These are phyloP conservation scores for Solanum corneliomulleri DNA, from an alignment of 257 asterid genomes.

Conservation along the genomic window DNA sequence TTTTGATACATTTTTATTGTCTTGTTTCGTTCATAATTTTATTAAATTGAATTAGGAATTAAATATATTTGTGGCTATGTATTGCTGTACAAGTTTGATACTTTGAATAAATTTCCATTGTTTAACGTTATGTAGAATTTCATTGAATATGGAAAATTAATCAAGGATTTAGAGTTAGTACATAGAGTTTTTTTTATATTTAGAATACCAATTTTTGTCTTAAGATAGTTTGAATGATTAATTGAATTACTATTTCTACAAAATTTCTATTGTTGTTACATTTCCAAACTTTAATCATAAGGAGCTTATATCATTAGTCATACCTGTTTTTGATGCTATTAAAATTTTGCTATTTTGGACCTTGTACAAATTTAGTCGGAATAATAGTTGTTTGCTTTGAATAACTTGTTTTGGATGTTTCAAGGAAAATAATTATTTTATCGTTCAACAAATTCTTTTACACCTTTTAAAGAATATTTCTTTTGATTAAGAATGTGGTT, in stretches of 20 bases:
- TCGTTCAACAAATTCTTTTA: no score
- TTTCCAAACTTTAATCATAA: background rate
- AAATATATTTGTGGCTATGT: no score
- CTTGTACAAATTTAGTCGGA: background rate
- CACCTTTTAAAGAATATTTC: no score
- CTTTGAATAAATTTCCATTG: no score
- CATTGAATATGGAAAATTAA: background rate
- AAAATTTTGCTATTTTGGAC: background rate
- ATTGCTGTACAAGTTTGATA: no score
- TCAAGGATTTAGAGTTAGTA: background rate
- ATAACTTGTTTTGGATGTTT: background rate
- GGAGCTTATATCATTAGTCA: background rate
- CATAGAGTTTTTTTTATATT: no score
- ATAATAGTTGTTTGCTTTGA: no score
- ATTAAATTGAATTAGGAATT: background rate
- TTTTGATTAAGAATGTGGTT: background rate
- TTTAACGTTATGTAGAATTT: background rate
- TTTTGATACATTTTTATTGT: background rate
- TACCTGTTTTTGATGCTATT: no score
- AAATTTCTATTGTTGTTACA: background rate
- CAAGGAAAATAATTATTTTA: background rate
- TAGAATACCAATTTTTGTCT: background rate
- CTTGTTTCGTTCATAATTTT: no score
- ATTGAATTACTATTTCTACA: background rate
- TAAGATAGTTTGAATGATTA: background rate